Evolutionary conservation across 495 filamentous ascomycete species (phyloP).

Genomic region (Aspergillus cristatus): DNA sequence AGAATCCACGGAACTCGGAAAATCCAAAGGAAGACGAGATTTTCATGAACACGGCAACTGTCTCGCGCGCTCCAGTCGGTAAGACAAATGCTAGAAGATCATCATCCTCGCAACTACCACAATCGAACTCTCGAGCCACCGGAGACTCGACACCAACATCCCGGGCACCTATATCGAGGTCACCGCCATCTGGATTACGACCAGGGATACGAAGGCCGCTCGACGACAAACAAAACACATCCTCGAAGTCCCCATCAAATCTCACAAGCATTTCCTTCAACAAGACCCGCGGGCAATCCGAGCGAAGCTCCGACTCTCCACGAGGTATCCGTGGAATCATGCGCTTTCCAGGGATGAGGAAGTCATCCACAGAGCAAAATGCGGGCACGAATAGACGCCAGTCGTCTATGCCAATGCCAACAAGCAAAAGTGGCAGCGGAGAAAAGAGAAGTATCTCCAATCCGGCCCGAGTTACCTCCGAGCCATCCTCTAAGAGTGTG

Average conservation of each 20-base stretch:
- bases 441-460: no score
- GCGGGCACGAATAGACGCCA: slow-evolving; percentile 12
- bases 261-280: slow-evolving; percentile 11
- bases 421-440: no score
- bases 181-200: slow-evolving; percentile 25
- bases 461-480: no score
- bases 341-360: slow-evolving; percentile 27
- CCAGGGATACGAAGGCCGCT: slow-evolving; percentile 7
- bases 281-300: not conserved
- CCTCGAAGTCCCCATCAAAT: not conserved
- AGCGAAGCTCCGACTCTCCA: slow-evolving; percentile 5
- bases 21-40: slow-evolving; percentile 28
- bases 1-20: slow-evolving; percentile 13
- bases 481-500: no score
- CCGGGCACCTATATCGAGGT: slow-evolving; percentile 13
- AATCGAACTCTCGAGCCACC: no score
- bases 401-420: no score
- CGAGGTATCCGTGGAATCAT: slow-evolving; percentile 33
- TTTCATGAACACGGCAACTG: slow-evolving; percentile 43
- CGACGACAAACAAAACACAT: not conserved
- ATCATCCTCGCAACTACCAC: not conserved
- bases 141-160: slow-evolving; percentile 6
- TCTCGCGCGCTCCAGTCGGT: slow-evolving; percentile 29
- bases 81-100: slow-evolving; percentile 2
- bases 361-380: slow-evolving; percentile 22